Evolutionary conservation across 225 moss, liverwort and hornwort genomes (phyloP), one percentile per base, ranked within the genome.

Genomic region (Asterella californica): DNA sequence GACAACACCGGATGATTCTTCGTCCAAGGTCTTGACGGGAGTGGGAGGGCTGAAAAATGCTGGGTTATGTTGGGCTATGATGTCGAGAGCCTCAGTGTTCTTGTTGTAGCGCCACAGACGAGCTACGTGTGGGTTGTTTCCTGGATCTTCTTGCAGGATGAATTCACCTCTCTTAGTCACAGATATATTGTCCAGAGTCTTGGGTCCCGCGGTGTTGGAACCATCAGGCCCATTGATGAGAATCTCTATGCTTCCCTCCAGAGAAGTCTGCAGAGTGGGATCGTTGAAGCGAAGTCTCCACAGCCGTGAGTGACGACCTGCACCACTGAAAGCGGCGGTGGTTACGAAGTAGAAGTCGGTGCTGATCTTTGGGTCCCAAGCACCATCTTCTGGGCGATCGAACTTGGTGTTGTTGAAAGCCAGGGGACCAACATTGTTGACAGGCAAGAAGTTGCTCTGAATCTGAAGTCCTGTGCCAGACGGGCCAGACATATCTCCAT

Each of bases 81-180:
- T 65, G 9, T 77, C n/a, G 10, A 83, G 69, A 2, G 4, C 4
- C 27, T 50, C 21, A n/a, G 70, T 74, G 2, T 68, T 30, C 33
- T 70, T 30, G 12, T 70, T 38, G 24, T 80, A 86, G 60, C 72
- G 67, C 83, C 86, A 83, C 33, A 81, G 30, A 6, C 83, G 80
- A 37, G 83, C 77, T 9, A 86, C 0, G 63, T 15, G 54, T 0
- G 27, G 21, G 17, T 86, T 76, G 45, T 30, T 73, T 33, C 86
- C 83, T 5, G 83, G 71, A 37, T 83, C 86, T 59, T 83, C 83
- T 80, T 80, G 79, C 24, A 86, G 24, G 18, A 86, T 80, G 18
- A 80, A 61, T 19, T 80, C 78, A 5, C 86, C 80, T 0, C 71
- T 2, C 0, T 30, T 17, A 30, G 79, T 80, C 9, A 80, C 77